Base-by-base conservation (phyloP, 2,329 filamentous ascomycete species). In the Colletotrichum tamarilloi region DNA sequence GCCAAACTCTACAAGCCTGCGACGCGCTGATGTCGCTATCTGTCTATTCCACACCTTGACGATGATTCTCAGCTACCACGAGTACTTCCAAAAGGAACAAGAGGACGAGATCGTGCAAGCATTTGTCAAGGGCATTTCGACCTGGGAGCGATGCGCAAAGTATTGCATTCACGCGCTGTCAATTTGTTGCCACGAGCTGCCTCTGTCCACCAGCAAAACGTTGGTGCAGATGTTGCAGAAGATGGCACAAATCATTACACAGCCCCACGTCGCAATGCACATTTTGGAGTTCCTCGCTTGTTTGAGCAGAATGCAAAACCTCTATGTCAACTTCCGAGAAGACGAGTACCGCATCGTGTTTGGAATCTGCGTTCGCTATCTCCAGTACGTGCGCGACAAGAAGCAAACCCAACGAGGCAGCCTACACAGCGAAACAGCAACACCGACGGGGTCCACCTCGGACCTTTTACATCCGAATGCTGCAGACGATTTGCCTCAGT, bases 231-330 rank as follows among this genome's bases (percentile, higher is more conserved):
- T 98, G 76, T 87, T 99, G 68, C 93, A 95, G 78, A 96, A 95
- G 80, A 97, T 99, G 94, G 93, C 95, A 1, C 94, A 95, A 77
- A 97, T 98, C 78, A 97, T 99, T 78, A 98, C 97, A 1, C 95
- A 98, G 78, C 92, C 95, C 7, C 91, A 95, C 69, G 93, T 98
- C 46, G 95, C 96, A 11, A 93, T 98, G 74, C 97, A 99, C 79
- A 97, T 99, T 74, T 87, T 99, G 62, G 97, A 99, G 79, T 98
- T 99, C 79, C 86, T 99, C n/a, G 94, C 94, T 11, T 93, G 95
- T 62, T 88, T 99, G 32, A 95, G 95, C 66, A 92, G 96, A 46
- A 86, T 98, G 71, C 94, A 94, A 11, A 90, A 94, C 74, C 88
- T 98, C 1, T 97, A 95, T 79, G 91, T 94, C 79, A 97, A 98